Evolutionary conservation across 2,329 filamentous ascomycete genomes (phyloP).

Genomic region (Epichloe festucae): DNA sequence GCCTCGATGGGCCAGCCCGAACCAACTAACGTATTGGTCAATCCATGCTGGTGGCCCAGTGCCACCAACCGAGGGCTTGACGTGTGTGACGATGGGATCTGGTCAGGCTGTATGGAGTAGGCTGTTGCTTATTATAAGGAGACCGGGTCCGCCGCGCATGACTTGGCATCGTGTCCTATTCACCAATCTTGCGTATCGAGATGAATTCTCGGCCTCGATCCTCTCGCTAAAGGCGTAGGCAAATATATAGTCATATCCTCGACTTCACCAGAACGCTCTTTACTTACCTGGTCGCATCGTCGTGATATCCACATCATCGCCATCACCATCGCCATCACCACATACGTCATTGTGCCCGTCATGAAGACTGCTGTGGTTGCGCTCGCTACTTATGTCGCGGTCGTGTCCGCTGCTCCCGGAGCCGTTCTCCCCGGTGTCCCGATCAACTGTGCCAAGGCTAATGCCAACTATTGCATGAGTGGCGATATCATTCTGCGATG

Average conservation of each 20-base stretch:
- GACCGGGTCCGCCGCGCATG: not conserved
- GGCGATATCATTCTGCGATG: constrained; percentile 37
- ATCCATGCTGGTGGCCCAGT: not conserved
- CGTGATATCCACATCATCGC: not conserved
- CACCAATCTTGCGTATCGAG: not conserved
- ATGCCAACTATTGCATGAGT: constrained; percentile 30
- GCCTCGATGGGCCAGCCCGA: too few species aligned
- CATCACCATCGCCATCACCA: not conserved
- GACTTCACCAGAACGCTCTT: not conserved
- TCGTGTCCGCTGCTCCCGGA: constrained; percentile 25
- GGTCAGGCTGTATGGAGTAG: not conserved
- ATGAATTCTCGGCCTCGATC: not conserved
- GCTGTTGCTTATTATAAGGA: constrained; percentile 1
- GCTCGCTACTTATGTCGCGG: constrained; percentile 21
- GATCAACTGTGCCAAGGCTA: constrained; percentile 26
- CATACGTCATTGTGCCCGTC: constrained; percentile 1
- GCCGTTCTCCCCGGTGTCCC: constrained; percentile 17
- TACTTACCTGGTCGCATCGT: not conserved
- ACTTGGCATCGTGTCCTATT: not conserved
- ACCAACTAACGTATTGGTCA: not conserved
- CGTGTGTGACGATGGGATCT: not conserved
- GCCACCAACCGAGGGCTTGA: not conserved
- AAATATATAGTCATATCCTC: not conserved
- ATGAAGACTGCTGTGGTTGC: constrained; percentile 24
- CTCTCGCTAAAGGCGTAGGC: not conserved